These are phyloP conservation scores for Cutaneotrichosporon sp. DNA, from an alignment of 1,284 basidiomycete genomes.

Conservation along the genomic window DNA sequence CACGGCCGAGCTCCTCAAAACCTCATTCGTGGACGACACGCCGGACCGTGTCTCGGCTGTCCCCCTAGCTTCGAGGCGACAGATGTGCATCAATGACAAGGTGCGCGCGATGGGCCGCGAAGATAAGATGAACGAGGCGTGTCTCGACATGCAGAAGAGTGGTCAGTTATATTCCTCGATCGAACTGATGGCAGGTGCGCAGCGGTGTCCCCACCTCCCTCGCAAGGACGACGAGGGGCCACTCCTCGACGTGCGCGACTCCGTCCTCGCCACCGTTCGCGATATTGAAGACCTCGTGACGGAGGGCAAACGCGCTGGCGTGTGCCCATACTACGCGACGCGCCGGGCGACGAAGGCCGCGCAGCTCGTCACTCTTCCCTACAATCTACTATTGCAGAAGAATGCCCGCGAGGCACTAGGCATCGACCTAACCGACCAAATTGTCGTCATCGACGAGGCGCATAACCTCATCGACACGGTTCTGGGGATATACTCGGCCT, in stretches of 20 bases:
- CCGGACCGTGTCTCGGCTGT: conserved; percentile 59
- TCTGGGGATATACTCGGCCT: conserved; percentile 76
- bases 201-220: conserved; percentile 77
- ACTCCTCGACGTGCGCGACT: conserved; percentile 84
- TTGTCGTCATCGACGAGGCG: conserved; percentile 93
- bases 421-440: conserved; percentile 75
- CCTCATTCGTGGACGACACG: conserved; percentile 32
- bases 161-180: conserved; percentile 56
- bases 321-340: conserved; percentile 92
- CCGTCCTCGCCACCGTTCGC: conserved; percentile 79
- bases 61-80: conserved; percentile 84
- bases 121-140: conserved; percentile 87
- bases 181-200: conserved; percentile 53
- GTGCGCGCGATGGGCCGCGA: conserved; percentile 53
- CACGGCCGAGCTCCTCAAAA: conserved; percentile 76
- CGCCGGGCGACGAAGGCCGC: conserved; percentile 83
- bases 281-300: conserved; percentile 91
- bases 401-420: conserved; percentile 81
- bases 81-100: conserved; percentile 87
- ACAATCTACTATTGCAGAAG: conserved; percentile 85
- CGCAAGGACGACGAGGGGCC: conserved; percentile 65
- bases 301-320: conserved; percentile 65
- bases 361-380: conserved; percentile 87
- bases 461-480: conserved; percentile 90
- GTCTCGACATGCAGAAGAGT: conserved; percentile 74